Conservation (phyloP, 768 basidiomycete species). For the Harrya chromipes region DNA sequence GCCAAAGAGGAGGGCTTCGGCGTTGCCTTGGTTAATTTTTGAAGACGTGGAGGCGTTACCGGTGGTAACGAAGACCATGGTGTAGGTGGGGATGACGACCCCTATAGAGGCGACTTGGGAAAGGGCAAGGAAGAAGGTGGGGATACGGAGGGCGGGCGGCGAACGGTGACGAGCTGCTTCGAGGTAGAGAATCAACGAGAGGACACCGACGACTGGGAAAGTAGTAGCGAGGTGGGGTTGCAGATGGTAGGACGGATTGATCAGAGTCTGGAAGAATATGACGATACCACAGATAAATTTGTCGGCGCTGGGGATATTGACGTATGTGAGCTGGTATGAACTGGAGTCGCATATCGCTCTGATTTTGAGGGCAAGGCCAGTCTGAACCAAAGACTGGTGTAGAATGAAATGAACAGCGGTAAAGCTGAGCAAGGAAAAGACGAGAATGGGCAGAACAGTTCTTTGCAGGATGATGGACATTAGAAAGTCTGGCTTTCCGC, state of each 20-base stretch:
- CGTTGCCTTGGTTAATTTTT: slow-evolving; percentile 43
- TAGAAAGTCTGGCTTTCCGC: too few species aligned
- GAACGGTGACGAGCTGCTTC: slow-evolving; percentile 43
- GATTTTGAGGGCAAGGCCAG: slow-evolving; percentile 17
- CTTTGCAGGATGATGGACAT: slow-evolving; percentile 3
- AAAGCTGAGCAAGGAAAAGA: slow-evolving; percentile 17
- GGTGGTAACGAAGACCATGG: slow-evolving; percentile 43
- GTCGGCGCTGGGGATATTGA: slow-evolving; percentile 37
- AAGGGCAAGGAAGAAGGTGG: slow-evolving; percentile 40
- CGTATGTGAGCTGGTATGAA: slow-evolving; percentile 41
- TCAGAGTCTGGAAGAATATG: slow-evolving; percentile 41
- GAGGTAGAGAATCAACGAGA: slow-evolving; percentile 39
- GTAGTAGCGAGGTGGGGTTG: slow-evolving; percentile 17
- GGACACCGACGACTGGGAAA: slow-evolving; percentile 9
- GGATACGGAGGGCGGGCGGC: slow-evolving; percentile 37
- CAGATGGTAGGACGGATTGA: slow-evolving; percentile 10
- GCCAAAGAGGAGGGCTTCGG: slow-evolving; percentile 52
- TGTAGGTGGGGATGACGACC: slow-evolving; percentile 45
- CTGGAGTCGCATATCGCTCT: slow-evolving; percentile 33
- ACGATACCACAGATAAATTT: slow-evolving; percentile 42
- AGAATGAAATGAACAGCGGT: slow-evolving; percentile 14
- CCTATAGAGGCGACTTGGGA: slow-evolving; percentile 44
- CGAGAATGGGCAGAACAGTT: slow-evolving; percentile 13
- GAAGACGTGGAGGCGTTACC: slow-evolving; percentile 28
- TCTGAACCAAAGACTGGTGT: slow-evolving; percentile 8